Base-by-base conservation (phyloP, 1,284 basidiomycete genomes). In the Irpex sp. region DNA sequence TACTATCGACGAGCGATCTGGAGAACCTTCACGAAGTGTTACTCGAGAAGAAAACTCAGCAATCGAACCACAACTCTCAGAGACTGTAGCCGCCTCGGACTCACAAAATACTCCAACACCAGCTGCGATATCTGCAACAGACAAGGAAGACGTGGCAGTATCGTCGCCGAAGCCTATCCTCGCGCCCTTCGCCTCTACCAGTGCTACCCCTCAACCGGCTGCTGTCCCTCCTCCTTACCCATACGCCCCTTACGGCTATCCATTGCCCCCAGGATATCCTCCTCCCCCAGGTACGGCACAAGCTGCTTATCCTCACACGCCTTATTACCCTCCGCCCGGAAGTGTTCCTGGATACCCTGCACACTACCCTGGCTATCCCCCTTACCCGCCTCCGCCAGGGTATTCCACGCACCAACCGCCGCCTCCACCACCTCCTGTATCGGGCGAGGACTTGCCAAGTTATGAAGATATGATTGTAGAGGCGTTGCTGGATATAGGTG, bases 401-500 rank as follows among this genome's bases (percentile, higher is more conserved):
- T 72, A 74, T 58, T 67, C 70, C 4, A 64, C 70, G 0, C 71
- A 68, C 13, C 66, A 68, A 15, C 63, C 73, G 37, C 67, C 51
- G 5, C 74, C 73, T 0, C 69, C 73, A 13, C 70, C 69, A 40
- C 75, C 70, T 37, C 68, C 26, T 59, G 68, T 63, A 54, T 73
- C 73, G 21, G 69, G 76, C 0, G 89, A 91, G 48, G 90, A 91
- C 70, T 77, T 93, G 48, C 92, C 92, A 8, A 91, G 88, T 65
- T 93, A 93, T 64, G 91, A 93, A 69, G 91, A 93, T 67, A 93
- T 93, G 92, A 89, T 93, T 40, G 90, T 89, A 6, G 88, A 91
- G 70, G 91, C 91, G 0, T 77, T 93, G 21, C 72, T 77, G 31
- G 88, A 87, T 62, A 80, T 82, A 55, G 78, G 75, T 8, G 88